Percentiles rank a stretch among this genome's conserved stretches.
Evolutionary conservation across 2,329 filamentous ascomycete genomes (phyloP).

Genomic region (Seiridium unicorne): DNA sequence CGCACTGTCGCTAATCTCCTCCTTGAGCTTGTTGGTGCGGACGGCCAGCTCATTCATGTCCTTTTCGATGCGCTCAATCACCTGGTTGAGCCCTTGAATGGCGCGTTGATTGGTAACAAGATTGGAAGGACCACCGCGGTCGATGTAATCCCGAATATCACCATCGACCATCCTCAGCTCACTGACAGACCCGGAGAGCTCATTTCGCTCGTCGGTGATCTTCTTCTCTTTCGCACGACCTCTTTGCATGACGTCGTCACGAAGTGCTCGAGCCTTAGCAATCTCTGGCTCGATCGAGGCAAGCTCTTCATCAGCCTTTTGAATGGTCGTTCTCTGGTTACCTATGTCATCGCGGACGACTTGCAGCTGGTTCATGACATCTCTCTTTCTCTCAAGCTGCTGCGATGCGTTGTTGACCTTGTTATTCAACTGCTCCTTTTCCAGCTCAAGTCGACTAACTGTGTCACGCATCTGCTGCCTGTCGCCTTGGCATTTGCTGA

Average conservation of each 20-base stretch:
- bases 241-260: constrained; percentile 72
- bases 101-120: constrained; percentile 69
- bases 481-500: constrained; percentile 66
- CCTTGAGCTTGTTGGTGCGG: constrained; percentile 74
- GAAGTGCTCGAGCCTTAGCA: constrained; percentile 69
- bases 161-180: constrained; percentile 73
- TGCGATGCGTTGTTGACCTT: constrained; percentile 69
- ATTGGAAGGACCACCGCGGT: constrained; percentile 70
- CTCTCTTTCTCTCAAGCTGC: constrained; percentile 78
- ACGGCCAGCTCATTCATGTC: constrained; percentile 67
- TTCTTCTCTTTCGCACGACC: constrained; percentile 72
- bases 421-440: constrained; percentile 71
- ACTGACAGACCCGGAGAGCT: constrained; percentile 70
- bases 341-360: constrained; percentile 66
- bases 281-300: constrained; percentile 74
- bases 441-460: constrained; percentile 71
- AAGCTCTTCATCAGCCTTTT: constrained; percentile 69
- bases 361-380: constrained; percentile 69
- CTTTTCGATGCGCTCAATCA: constrained; percentile 63
- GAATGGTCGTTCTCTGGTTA: constrained; percentile 69
- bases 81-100: constrained; percentile 65
- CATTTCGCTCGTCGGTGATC: constrained; percentile 68
- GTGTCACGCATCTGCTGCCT: constrained; percentile 69
- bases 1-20: constrained; percentile 76
- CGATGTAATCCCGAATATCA: constrained; percentile 78